Percentiles rank a stretch among this genome's conserved stretches.
phyloP scores from a whole-genome alignment of 2,329 filamentous ascomycete species.

The Chaetomium strumarium region DNA sequence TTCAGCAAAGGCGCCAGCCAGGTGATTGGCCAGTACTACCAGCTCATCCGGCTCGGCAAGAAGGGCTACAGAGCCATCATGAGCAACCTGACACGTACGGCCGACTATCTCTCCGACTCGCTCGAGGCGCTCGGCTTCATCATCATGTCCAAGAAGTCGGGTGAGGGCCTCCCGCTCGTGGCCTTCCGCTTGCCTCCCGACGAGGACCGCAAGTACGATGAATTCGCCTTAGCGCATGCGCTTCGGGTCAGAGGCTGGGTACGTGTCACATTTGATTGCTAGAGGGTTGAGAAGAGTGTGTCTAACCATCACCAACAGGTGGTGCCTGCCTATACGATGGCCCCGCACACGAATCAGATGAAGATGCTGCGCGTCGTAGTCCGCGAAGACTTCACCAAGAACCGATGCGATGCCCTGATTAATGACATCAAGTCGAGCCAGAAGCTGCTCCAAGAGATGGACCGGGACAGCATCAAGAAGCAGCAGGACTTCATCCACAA shows the following conservation, averaged over 20 bases:
- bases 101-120: conserved; percentile 75
- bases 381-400: conserved; percentile 82
- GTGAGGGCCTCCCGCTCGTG: conserved; percentile 78
- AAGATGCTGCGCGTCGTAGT: conserved; percentile 93
- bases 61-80: conserved; percentile 89
- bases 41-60: conserved; percentile 91
- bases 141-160: conserved; percentile 77
- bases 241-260: conserved; percentile 86
- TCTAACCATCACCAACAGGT: conserved; percentile 55
- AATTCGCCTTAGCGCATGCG: conserved; percentile 77
- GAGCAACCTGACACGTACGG: conserved; percentile 83
- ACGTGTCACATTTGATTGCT: no score
- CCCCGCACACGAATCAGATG: conserved; percentile 72
- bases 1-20: conserved; percentile 94
- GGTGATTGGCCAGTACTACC: conserved; percentile 96
- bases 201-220: conserved; percentile 59
- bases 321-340: conserved; percentile 95
- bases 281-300: no score
- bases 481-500: conserved; percentile 60
- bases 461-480: conserved; percentile 62
- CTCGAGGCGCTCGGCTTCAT: conserved; percentile 73
- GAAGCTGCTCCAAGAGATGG: conserved; percentile 65
- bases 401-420: conserved; percentile 73
- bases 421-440: conserved; percentile 73
- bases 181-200: conserved; percentile 70